Evolutionary conservation across 805 yeast species (phyloP).

Genomic region (Saccharomyces mikatae): DNA sequence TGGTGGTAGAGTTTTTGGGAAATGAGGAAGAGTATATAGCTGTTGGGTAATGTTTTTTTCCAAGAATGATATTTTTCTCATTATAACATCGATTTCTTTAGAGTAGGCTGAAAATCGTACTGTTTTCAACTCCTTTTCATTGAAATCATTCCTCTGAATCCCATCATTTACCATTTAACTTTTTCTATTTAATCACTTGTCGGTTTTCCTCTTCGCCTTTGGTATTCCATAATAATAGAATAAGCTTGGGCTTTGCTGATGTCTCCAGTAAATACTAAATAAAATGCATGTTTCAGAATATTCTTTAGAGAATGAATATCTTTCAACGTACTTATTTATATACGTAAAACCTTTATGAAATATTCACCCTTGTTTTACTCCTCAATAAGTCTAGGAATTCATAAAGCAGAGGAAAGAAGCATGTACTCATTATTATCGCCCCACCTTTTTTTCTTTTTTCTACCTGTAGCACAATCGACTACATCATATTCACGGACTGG

Average conservation of each 20-base stretch:
- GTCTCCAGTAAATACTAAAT: not conserved
- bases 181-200: not conserved
- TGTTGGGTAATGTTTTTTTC: not conserved
- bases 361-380: not conserved
- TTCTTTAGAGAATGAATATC: not conserved
- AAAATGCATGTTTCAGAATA: not conserved
- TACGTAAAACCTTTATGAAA: not conserved
- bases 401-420: not conserved
- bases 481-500: not conserved
- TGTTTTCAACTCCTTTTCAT: not conserved
- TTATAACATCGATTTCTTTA: not conserved
- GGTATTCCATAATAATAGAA: not conserved
- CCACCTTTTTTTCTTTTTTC: not conserved
- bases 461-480: not conserved
- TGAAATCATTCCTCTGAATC: not conserved
- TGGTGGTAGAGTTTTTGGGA: not conserved
- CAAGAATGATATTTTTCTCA: not conserved
- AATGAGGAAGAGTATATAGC: not conserved
- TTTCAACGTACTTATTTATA: not conserved
- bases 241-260: not conserved
- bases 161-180: not conserved
- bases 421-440: not conserved
- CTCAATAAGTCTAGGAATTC: not conserved
- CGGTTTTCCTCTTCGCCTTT: not conserved
- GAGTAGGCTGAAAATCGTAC: not conserved